Evolutionary conservation across 2,329 filamentous ascomycete genomes (phyloP).

Genomic region (Paramyrothecium roridum): DNA sequence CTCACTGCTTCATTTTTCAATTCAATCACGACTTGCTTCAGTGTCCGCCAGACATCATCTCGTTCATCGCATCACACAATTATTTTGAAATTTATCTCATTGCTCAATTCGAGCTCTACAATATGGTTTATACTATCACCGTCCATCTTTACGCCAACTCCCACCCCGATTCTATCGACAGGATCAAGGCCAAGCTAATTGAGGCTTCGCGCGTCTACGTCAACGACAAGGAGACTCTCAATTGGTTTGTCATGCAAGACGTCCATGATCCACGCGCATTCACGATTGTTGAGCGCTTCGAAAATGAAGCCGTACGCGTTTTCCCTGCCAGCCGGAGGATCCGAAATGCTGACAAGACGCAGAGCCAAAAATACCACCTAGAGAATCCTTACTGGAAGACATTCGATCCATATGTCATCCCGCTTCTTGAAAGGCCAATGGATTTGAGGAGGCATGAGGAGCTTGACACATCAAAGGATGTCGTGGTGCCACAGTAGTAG

Average conservation of each 20-base stretch:
- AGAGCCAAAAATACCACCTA: constrained; percentile 60
- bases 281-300: constrained; percentile 73
- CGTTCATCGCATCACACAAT: no score
- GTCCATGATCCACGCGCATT: constrained; percentile 66
- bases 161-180: constrained; percentile 59
- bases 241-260: constrained; percentile 78
- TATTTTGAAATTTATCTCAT: no score
- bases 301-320: constrained; percentile 56
- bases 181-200: constrained; percentile 68
- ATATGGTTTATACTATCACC: constrained; percentile 67
- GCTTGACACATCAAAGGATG: constrained; percentile 53
- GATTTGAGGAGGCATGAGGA: constrained; percentile 67
- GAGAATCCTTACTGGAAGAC: constrained; percentile 74
- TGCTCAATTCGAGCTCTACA: constrained; percentile 14
- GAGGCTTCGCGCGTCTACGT: constrained; percentile 72
- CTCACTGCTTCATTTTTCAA: no score
- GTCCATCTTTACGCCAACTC: constrained; percentile 70
- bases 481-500: constrained; percentile 30
- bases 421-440: constrained; percentile 65
- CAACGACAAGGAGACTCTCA: constrained; percentile 66
- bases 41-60: no score
- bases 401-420: constrained; percentile 71
- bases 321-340: background rate
- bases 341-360: constrained; percentile 5
- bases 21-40: no score